A percentile compares a stretch with the other conserved stretches of the same genome.
Evolutionary conservation across 352 stramenopile genomes (phyloP).

Genomic region (Globisporangium iwayamae): DNA sequence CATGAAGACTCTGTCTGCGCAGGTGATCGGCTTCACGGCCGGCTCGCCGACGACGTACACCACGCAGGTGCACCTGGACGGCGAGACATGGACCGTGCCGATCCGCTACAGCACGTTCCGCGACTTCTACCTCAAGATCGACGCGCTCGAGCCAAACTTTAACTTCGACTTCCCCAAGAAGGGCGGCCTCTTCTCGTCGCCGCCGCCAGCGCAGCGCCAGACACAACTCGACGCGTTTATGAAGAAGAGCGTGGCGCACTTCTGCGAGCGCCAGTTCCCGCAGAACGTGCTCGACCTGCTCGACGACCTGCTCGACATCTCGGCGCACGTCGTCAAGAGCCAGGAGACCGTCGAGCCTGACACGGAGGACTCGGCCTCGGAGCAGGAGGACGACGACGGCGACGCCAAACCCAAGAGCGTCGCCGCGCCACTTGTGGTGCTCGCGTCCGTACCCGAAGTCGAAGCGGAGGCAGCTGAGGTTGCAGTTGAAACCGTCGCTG

Average conservation of each 20-base stretch:
- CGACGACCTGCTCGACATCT: conserved; percentile 53
- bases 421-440: neutral
- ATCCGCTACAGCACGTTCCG: conserved; percentile 70
- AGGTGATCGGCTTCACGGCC: conserved; percentile 38
- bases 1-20: conserved; percentile 32
- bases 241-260: conserved; percentile 46
- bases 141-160: conserved; percentile 45
- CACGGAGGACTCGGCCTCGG: conserved; percentile 14
- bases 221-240: conserved; percentile 66
- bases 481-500: conserved; percentile 2
- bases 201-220: conserved; percentile 48
- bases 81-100: conserved; percentile 35
- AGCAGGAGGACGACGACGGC: conserved; percentile 13
- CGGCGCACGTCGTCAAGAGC: conserved; percentile 26
- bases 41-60: conserved; percentile 42
- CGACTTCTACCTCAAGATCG: conserved; percentile 49
- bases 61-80: conserved; percentile 43
- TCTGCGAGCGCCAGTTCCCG: conserved; percentile 37
- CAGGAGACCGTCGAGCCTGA: conserved; percentile 13
- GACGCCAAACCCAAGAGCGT: conserved; percentile 9
- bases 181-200: conserved; percentile 56
- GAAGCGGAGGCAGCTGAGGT: neutral
- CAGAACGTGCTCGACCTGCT: conserved; percentile 40
- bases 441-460: conserved; percentile 4
- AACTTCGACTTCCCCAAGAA: conserved; percentile 63